These are phyloP conservation scores for Irpex sp. DNA, from an alignment of 1,284 basidiomycete genomes.

Conservation along the genomic window DNA sequence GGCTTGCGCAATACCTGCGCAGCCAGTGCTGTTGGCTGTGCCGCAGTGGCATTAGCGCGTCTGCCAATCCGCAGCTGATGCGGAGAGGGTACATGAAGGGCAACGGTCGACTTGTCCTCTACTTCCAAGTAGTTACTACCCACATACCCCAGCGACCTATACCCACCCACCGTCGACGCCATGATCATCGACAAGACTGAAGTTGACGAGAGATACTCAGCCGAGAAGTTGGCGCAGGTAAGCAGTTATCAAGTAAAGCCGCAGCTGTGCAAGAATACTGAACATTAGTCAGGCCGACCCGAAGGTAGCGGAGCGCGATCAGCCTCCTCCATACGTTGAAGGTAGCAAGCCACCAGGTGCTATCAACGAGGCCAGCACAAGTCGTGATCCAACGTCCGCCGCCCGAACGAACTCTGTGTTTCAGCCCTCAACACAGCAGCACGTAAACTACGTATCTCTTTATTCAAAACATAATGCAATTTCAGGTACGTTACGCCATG, in stretches of 20 bases:
- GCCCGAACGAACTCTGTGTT: conserved; percentile 11
- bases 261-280: neutral
- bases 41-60: neutral
- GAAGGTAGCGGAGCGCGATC: conserved; percentile 6
- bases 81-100: neutral
- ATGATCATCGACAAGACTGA: conserved; percentile 11
- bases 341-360: conserved; percentile 1
- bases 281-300: neutral
- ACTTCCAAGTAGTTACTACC: neutral
- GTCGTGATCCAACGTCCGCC: neutral
- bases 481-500: conserved; percentile 9
- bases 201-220: neutral
- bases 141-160: neutral
- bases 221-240: conserved; percentile 4
- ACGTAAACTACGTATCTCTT: conserved; percentile 15
- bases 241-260: neutral
- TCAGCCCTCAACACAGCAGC: conserved; percentile 14
- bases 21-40: conserved; percentile 1
- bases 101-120: neutral
- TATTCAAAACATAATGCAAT: conserved; percentile 15
- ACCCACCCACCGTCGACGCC: neutral
- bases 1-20: neutral
- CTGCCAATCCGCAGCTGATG: neutral
- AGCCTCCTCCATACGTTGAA: conserved; percentile 13
- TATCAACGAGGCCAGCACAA: neutral